Evolutionary conservation across 2,329 filamentous ascomycete species (phyloP), one percentile per base, ranked within the genome.

Genomic region (Acrocalymma vagum): DNA sequence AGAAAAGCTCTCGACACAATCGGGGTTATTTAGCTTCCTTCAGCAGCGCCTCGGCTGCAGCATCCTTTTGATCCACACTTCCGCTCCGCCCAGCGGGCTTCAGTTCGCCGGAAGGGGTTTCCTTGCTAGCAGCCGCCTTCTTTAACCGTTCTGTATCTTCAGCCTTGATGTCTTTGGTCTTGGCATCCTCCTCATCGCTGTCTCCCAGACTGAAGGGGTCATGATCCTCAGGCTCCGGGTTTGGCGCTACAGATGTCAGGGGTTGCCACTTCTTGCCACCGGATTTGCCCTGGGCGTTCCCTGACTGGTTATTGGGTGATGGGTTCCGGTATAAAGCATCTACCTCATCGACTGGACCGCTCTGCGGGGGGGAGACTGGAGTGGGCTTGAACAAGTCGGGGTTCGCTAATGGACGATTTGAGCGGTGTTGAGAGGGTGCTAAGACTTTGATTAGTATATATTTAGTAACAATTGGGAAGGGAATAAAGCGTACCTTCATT

Each of bases 201-300:
- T 97, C 93, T 5, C 94, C 94, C 10, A 99, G 80, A 62, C 91
- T 96, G 73, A 99, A 99, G 0, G 94, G 94, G 63, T 99, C 94
- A 59, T 96, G 93, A 56, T 97, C 76, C 15, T 73, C 91, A 13
- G 82, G 80, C 48, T 96, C 87, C 10, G 93, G 92, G 50, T 83
- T 86, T 1, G 92, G 90, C 51, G 95, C 89, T 10, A 96, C 84
- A 0, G 86, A 81, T 9, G 92, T 90, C 57, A 99, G 76, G 8
- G 94, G 93, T 71, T 99, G 93, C 94, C 94, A 99, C 75, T 99
- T 99, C 80, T 92, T 96, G 74, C 91, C 94, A 53, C 78, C 76
- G n/a, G 63, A 53, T 43, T 68, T 70, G 14, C 51, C 56, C 16
- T 58, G 54, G n/a, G 50, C 41, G 35, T 42, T 47, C 42, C 51